Base-by-base conservation (phyloP, 2,329 filamentous ascomycete species). In the Hypoxylon sp. region DNA sequence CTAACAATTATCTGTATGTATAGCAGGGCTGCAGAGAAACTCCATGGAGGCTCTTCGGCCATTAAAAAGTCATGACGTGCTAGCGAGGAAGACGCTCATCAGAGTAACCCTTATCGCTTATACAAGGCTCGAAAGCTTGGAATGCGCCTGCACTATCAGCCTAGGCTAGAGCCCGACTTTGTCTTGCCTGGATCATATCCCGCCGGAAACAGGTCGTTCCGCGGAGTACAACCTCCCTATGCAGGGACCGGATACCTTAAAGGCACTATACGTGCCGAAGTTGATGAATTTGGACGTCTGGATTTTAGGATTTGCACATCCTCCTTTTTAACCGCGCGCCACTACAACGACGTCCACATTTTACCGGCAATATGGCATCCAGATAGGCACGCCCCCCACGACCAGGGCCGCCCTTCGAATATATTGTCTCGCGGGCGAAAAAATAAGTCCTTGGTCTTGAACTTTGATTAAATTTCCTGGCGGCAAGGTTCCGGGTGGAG, bases 331-430 rank as follows among this genome's bases (percentile, higher is more conserved):
- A 26, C 70, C 70, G 70, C 65, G 50, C 48, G 51, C 65, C 53
- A 66, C 52, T 63, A 59, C 69, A 3, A 61, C 66, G 24, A 29
- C 63, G 19, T 35, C 19, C 24, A 29, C 35, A 71, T 73, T 73
- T 72, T 73, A n/a, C 71, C 71, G 67, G 70, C 61, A 46, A 72
- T 71, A 72, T 69, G 65, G 67, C 35, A 52, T 39, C 60, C 51
- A 53, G 22, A 57, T 39, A 60, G 39, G 3, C 35, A n/a, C 17
- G 31, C 60, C 71, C 65, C 65, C 63, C 66, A 70, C 66, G 67
- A 56, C 24, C 57, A 58, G 55, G 59, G 53, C 48, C 54, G 39
- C 42, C 53, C 51, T 47, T 59, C 54, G 24, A 66, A 70, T 72
- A 73, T 67, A 73, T 72, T 72, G 57, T 56, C 65, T 71, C 53